Evolutionary conservation across 495 filamentous ascomycete genomes (phyloP).

Genomic region (Annulohypoxylon stygium): DNA sequence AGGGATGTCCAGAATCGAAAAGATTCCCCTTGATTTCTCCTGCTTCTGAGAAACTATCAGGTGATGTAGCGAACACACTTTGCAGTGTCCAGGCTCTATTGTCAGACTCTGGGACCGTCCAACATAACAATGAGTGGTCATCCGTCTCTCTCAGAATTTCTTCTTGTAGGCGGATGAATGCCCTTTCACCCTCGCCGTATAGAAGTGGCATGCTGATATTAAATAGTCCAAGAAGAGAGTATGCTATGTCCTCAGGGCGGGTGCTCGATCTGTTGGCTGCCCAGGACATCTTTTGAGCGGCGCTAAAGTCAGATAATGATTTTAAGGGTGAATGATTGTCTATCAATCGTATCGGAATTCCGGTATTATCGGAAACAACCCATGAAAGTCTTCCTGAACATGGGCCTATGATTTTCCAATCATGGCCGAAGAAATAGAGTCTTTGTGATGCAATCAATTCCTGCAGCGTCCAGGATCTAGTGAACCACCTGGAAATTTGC

Average conservation of each 20-base stretch:
- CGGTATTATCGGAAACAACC: conserved; percentile 30
- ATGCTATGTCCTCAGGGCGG: conserved; percentile 50
- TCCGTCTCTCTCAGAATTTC: conserved; percentile 49
- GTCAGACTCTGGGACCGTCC: conserved; percentile 34
- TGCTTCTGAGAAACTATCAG: conserved; percentile 30
- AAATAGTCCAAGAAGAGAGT: conserved; percentile 52
- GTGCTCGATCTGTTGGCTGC: conserved; percentile 43
- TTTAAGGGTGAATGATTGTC: background rate
- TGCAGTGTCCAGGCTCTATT: conserved; percentile 29
- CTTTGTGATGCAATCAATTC: conserved; percentile 49
- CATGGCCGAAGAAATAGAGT: conserved; percentile 49
- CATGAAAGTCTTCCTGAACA: background rate
- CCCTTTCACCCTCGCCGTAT: conserved; percentile 52
- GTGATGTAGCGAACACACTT: conserved; percentile 40
- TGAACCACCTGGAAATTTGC: conserved; percentile 47
- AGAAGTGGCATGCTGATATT: conserved; percentile 52
- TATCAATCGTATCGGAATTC: conserved; percentile 38
- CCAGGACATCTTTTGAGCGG: conserved; percentile 53
- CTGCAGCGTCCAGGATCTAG: conserved; percentile 54
- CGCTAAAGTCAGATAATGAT: conserved; percentile 23
- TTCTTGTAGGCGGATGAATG: conserved; percentile 52
- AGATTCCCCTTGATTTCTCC: conserved; percentile 2
- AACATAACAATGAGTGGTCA: conserved; percentile 51
- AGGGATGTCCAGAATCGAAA: conserved; percentile 24
- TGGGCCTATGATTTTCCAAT: conserved; percentile 45